A percentile compares a stretch with the other conserved stretches of the same genome.
These are phyloP conservation scores for Entomortierella chlamydospora DNA, from an alignment of 192 early-diverging fungal genomes.

Conservation along the genomic window DNA sequence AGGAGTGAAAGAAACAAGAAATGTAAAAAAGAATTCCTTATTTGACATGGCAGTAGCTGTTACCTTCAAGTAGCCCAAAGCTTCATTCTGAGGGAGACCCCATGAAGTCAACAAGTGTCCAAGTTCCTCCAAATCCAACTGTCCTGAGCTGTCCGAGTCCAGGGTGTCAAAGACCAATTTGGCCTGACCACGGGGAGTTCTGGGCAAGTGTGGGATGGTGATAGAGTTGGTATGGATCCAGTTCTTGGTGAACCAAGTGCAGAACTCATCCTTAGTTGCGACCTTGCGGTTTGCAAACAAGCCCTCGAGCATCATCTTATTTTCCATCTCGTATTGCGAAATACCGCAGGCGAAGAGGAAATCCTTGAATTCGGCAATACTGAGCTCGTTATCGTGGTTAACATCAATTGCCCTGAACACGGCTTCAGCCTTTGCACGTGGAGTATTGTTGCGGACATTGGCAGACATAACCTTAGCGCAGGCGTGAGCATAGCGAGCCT, in stretches of 20 bases:
- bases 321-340: conserved; percentile 10
- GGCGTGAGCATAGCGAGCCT: conserved; percentile 28
- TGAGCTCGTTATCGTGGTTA: conserved; percentile 23
- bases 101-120: conserved; percentile 35
- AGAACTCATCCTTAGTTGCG: conserved; percentile 23
- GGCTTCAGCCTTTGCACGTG: conserved; percentile 23
- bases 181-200: conserved; percentile 41
- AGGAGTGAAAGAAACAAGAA: no score
- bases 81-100: conserved; percentile 35
- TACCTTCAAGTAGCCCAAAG: conserved; percentile 41
- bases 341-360: conserved; percentile 39
- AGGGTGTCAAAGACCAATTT: conserved; percentile 46
- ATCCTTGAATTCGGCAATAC: conserved; percentile 18
- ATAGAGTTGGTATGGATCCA: conserved; percentile 40
- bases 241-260: conserved; percentile 50
- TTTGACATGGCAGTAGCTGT: not conserved
- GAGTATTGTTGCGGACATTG: conserved; percentile 22
- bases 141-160: conserved; percentile 36
- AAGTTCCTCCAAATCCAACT: conserved; percentile 31
- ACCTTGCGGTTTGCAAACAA: conserved; percentile 17
- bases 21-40: no score
- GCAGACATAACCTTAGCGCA: conserved; percentile 37
- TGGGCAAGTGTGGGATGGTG: conserved; percentile 30
- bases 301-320: conserved; percentile 21
- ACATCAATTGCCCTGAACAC: conserved; percentile 47